phyloP scores from a whole-genome alignment of 495 filamentous ascomycete species.

The Podospora australis region DNA sequence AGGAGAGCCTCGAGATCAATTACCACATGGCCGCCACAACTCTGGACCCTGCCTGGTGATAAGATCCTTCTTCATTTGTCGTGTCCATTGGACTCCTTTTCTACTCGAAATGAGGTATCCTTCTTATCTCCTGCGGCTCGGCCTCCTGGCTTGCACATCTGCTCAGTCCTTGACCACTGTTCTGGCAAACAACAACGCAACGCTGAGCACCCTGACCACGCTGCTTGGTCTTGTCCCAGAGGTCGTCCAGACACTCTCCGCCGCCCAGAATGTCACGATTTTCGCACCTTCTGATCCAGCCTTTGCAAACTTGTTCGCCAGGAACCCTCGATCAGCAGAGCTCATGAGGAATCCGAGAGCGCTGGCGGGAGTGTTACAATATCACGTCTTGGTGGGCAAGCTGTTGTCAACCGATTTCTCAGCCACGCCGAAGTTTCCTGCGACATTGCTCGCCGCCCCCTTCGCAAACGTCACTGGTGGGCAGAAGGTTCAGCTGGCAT shows the following conservation, averaged over 20 bases:
- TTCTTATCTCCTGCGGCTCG: slow-evolving; percentile 10
- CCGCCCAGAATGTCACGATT: slow-evolving; percentile 48
- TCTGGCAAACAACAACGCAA: slow-evolving; percentile 24
- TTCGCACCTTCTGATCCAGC: slow-evolving; percentile 59
- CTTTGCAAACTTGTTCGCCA: slow-evolving; percentile 33
- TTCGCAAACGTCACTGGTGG: slow-evolving; percentile 44
- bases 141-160: slow-evolving; percentile 12
- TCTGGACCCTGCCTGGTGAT: too few relatives aligned
- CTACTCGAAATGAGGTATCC: slow-evolving; percentile 20
- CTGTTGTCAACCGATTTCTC: slow-evolving; percentile 33
- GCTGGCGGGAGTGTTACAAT: slow-evolving; percentile 44
- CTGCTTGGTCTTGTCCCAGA: slow-evolving; percentile 17
- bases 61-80: too few relatives aligned
- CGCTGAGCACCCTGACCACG: slow-evolving; percentile 35
- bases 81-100: too few relatives aligned
- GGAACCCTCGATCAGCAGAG: slow-evolving; percentile 28
- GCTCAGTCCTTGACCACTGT: slow-evolving; percentile 30
- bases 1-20: too few relatives aligned
- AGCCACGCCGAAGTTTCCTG: slow-evolving; percentile 40
- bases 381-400: slow-evolving; percentile 52
- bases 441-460: slow-evolving; percentile 39
- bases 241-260: slow-evolving; percentile 12
- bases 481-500: slow-evolving; percentile 22
- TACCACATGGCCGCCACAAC: too few relatives aligned
- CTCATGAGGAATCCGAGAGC: slow-evolving; percentile 29